Evolutionary conservation across 257 asterid species (phyloP), one percentile per base, ranked within the genome.

Genomic region (Salvia miltiorrhiza): DNA sequence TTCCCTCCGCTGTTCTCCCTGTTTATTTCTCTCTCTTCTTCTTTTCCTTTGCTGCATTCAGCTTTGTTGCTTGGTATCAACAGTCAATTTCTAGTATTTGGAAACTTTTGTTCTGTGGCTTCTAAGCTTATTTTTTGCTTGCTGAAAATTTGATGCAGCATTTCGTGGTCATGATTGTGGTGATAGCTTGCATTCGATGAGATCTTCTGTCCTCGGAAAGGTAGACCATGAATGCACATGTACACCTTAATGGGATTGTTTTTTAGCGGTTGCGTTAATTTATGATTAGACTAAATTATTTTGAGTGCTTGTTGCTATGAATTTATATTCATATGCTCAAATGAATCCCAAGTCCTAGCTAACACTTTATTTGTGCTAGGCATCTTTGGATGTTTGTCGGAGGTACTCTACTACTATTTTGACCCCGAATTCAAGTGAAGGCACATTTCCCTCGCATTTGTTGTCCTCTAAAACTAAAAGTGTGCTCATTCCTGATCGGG

Each of bases 361-460:
- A 61, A 23, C 70, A 21, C 61, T 10, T 69, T 59, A 9, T 53
- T 48, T 69, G 82, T 63, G 57, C 44, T 86, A 83, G 80, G 63
- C 73, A 16, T 21, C 74, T 52, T 64, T 73, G 64, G 76, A 74
- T 70, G 66, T 77, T 16, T 67, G 21, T 59, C 75, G 76, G 78
- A 77, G 78, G 72, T 83, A 78, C 78, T 86, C 85, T 11, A 80
- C 93, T 39, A 61, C 90, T 7, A 73, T 82, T 59, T 78, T 87
- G 82, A 86, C 89, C 47, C 87, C 86, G 35, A 89, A 83, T 82
- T 80, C 83, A 62, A 67, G 82, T 62, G 91, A 85, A 40, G 82
- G 75, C 47, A 60, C 76, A 53, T 83, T 92, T 65, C 93, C 98
- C 17, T 58, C 87, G 9, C 79, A 82, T 58, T 73, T 91, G 58